Base-by-base conservation (phyloP, 2,329 filamentous ascomycete species). In the Amauroascus verrucosus region DNA sequence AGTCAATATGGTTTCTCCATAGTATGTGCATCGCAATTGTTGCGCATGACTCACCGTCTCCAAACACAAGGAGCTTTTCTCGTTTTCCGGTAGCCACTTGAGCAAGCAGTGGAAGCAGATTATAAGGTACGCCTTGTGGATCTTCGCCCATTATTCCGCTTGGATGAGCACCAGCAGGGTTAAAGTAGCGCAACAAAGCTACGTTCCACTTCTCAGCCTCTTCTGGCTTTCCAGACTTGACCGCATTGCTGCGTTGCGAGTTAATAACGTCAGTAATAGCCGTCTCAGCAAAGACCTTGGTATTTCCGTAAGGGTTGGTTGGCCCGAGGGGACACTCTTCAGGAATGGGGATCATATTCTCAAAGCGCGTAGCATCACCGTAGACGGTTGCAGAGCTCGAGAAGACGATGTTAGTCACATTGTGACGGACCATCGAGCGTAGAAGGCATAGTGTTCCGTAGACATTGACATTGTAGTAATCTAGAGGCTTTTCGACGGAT, bases 101-200 rank as follows among this genome's bases (percentile, higher is more conserved):
- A 53, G 91, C 93, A 22, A 98, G 81, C 56, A 98, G 78, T 16
- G 93, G 93, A 41, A 98, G 82, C 58, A 98, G 78, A 76, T 98
- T 98, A 79, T 88, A 97, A 1, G 93, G 93, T 20, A 96, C 82
- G 56, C 93, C 93, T 69, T 95, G 85, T 44, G 93, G 93, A 71
- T 98, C 93, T 75, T 98, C 93, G 62, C 93, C 93, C 89, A 98
- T 95, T 70, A 98, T 83, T 54, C 93, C 94, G 64, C 82, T 91
- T 46, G 94, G 93, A 72, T 98, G 93, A 54, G 89, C 85, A 64
- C 93, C 93, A 54, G 86, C 88, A 28, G 93, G 93, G 79, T 98
- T 98, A 78, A 98, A 98, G 77, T 98, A 98, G 63, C 93, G 83
- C 63, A 98, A 78, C 60, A 97, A 77, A 40, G 91, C 93, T 54